Evolutionary conservation across 2,329 filamentous ascomycete species (phyloP).

Genomic region (Epichloe scottii): DNA sequence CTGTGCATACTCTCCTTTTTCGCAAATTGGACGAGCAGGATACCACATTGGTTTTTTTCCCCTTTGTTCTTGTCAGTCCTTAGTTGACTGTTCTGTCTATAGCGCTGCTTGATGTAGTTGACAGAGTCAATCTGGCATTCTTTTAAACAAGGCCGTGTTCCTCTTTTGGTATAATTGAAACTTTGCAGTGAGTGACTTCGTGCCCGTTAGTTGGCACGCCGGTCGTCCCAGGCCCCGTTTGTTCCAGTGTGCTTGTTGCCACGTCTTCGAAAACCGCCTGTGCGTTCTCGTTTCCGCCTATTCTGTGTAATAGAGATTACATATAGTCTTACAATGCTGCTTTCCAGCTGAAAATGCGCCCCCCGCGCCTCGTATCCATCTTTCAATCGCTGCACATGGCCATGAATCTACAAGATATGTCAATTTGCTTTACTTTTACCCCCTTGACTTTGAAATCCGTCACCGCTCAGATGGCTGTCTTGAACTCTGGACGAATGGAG

Average conservation of each 20-base stretch:
- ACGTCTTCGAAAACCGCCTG: background rate
- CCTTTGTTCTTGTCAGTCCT: constrained; percentile 1
- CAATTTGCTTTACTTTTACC: background rate
- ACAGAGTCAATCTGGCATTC: background rate
- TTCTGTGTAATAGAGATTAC: constrained; percentile 1
- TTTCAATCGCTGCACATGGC: background rate
- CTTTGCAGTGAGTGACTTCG: background rate
- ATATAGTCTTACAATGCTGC: constrained; percentile 4
- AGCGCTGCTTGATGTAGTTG: background rate
- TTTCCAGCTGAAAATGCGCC: background rate
- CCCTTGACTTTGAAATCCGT: background rate
- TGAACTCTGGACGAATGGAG: constrained; percentile 22
- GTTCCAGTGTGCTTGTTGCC: background rate
- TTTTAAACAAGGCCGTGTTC: background rate
- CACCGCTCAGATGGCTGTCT: constrained; percentile 9
- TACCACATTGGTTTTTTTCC: constrained; percentile 11
- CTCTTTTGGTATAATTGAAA: background rate
- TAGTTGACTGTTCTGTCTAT: background rate
- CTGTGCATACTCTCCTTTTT: constrained; percentile 3
- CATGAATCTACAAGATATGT: background rate
- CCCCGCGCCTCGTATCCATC: background rate
- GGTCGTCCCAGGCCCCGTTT: too few relatives aligned
- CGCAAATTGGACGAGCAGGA: constrained; percentile 11
- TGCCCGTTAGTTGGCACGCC: too few relatives aligned
- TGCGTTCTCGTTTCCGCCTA: background rate